Base-by-base conservation (phyloP, 163 green algal genomes). In the Chlamydomonas reinhardtii region DNA sequence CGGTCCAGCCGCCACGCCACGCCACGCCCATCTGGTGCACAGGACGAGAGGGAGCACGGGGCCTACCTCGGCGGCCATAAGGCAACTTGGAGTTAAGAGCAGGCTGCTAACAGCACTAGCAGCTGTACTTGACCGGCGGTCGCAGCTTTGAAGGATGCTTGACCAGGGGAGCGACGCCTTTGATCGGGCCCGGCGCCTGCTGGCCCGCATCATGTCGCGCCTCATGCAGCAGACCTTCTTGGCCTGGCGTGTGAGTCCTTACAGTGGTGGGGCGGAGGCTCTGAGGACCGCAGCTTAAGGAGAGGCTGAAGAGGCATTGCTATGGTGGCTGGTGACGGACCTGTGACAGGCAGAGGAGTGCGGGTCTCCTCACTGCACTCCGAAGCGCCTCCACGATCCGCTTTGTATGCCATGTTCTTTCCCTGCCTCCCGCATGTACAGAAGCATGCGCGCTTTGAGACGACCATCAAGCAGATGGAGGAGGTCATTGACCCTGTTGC, bases 401-500 rank as follows among this genome's bases (percentile, higher is more conserved):
- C n/a, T n/a, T 48, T 48, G 39, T 8, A 48, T 48, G 39, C 39
- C 39, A 8, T 8, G 39, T 8, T 8, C 39, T 8, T 48, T 48
- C 39, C 39, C 5, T 48, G 39, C 39, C 5, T 48, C 39, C 39
- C 39, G 5, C 39, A 48, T 48, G 39, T 24, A 17, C 77, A 84
- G 77, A 22, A 43, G 2, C 69, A 85, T 56, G 35, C 39, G 32
- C 52, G 34, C 32, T 85, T 85, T 54, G 68, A 85, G 52, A 32
- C 34, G 25, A 72, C 68, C 0, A 25, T 77, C 32, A 77, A 77
- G 68, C 22, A 77, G 68, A 70, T 85, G 68, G 52, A 8, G 34
- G 79, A 68, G 6, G 79, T 85, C 4, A 52, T 85, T 3, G 79
- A 85, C 52, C 79, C 79, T 0, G 68, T 85, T 2, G 79, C 54